Percentiles rank a stretch among this genome's conserved stretches.
Conservation (phyloP, 805 yeast genomes). For the Phaffomyces thermotolerans region DNA sequence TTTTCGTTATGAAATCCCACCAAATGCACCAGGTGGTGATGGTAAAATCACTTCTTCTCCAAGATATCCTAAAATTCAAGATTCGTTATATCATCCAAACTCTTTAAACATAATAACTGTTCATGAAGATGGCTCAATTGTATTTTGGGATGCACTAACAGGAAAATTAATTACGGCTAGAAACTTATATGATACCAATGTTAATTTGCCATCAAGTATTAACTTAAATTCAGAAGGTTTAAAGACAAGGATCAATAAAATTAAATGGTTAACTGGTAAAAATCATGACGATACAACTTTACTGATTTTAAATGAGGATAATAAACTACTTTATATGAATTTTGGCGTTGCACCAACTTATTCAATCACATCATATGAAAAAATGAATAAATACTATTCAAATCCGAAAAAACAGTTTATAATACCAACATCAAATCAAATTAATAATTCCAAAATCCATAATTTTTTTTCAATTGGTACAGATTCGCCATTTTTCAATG, state of each 20-base stretch:
- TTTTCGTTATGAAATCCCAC: conserved; percentile 55
- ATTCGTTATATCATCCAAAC: conserved; percentile 85
- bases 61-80: conserved; percentile 35
- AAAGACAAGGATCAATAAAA: conserved; percentile 39
- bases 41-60: conserved; percentile 23
- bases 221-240: conserved; percentile 13
- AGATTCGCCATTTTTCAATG: conserved; percentile 69
- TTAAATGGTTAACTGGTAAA: conserved; percentile 70
- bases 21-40: conserved; percentile 70
- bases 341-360: conserved; percentile 78
- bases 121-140: conserved; percentile 78
- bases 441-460: conserved; percentile 35
- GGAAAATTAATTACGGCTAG: conserved; percentile 74
- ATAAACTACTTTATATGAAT: conserved; percentile 50
- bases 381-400: conserved; percentile 72
- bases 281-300: conserved; percentile 78
- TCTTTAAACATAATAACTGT: conserved; percentile 77
- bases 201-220: conserved; percentile 44
- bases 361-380: conserved; percentile 73
- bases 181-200: conserved; percentile 54
- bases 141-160: conserved; percentile 85
- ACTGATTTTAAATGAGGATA: conserved; percentile 54
- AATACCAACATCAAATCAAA: conserved; percentile 38
- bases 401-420: conserved; percentile 48
- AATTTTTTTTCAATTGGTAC: conserved; percentile 49